Evolutionary conservation across 1,139 yeast genomes (phyloP).

Genomic region (Meyerozyma carpophila): DNA sequence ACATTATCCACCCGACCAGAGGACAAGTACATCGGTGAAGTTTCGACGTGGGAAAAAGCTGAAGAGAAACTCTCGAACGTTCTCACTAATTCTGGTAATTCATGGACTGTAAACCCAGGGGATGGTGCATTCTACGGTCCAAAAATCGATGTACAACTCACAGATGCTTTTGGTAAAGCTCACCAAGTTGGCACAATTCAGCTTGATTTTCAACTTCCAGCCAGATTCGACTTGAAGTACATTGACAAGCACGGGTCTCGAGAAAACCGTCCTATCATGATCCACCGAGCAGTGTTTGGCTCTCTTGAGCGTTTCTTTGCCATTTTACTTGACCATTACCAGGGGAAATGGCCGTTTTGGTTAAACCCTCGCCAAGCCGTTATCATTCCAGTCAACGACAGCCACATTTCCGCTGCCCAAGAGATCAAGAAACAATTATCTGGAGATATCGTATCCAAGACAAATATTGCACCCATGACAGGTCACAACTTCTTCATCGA

Average conservation of each 20-base stretch:
- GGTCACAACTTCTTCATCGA: constrained; percentile 70
- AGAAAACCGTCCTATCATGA: constrained; percentile 72
- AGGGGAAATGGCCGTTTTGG: constrained; percentile 99
- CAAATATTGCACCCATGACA: constrained; percentile 45
- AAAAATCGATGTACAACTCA: constrained; percentile 78
- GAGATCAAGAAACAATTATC: constrained; percentile 42
- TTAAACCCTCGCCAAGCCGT: constrained; percentile 90
- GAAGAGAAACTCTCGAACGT: constrained; percentile 67
- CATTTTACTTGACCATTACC: constrained; percentile 80
- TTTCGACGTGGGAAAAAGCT: constrained; percentile 81
- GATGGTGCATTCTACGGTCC: constrained; percentile 99
- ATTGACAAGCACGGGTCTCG: constrained; percentile 46
- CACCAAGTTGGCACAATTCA: constrained; percentile 97
- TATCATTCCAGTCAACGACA: constrained; percentile 70
- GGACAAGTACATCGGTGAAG: constrained; percentile 73
- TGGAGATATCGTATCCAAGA: constrained; percentile 37
- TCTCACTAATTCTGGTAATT: constrained; percentile 51
- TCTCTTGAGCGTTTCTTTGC: constrained; percentile 92
- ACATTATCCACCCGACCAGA: constrained; percentile 88
- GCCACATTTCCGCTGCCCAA: constrained; percentile 52
- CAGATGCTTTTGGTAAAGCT: constrained; percentile 76
- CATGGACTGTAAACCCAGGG: constrained; percentile 77
- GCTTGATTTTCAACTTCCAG: constrained; percentile 90
- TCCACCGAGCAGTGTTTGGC: constrained; percentile 94
- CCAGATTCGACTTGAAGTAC: constrained; percentile 71